Evolutionary conservation across 2,329 filamentous ascomycete genomes (phyloP).

Genomic region (Akanthomyces uredinophilus): DNA sequence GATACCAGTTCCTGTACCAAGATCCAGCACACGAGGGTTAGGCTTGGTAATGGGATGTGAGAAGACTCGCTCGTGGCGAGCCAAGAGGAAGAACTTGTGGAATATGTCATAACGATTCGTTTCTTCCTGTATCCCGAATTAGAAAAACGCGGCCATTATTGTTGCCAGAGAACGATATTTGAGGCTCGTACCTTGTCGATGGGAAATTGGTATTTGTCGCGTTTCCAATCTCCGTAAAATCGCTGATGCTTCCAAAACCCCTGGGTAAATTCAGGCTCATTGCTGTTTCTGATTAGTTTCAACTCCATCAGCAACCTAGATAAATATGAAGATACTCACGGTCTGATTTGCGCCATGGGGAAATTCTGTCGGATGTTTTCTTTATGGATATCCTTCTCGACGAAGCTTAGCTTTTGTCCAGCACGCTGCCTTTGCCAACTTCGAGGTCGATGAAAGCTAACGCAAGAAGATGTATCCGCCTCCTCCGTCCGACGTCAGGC

Average conservation of each 20-base stretch:
- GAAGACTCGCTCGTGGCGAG: slow-evolving; percentile 42
- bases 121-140: slow-evolving; percentile 48
- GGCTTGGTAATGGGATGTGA: slow-evolving; percentile 18
- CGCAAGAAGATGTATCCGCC: background rate
- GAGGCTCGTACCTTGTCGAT: slow-evolving; percentile 61
- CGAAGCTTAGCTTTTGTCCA: background rate
- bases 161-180: background rate
- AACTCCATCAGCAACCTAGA: slow-evolving; percentile 17
- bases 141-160: background rate
- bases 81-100: slow-evolving; percentile 69
- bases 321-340: background rate
- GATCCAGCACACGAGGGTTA: slow-evolving; percentile 43
- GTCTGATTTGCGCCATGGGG: background rate
- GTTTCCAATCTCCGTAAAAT: slow-evolving; percentile 62
- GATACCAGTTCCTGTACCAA: slow-evolving; percentile 85
- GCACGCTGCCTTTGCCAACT: background rate
- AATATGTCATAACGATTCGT: slow-evolving; percentile 76
- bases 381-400: background rate
- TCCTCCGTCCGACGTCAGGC: background rate
- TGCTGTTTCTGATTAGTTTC: slow-evolving; percentile 5
- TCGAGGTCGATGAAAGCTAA: background rate
- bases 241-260: slow-evolving; percentile 58
- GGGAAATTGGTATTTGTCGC: slow-evolving; percentile 70
- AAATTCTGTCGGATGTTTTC: background rate
- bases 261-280: slow-evolving; percentile 3